Evolutionary conservation across 257 asterid species (phyloP), one percentile per base, ranked within the genome.

Genomic region (Voacanga thouarsii): DNA sequence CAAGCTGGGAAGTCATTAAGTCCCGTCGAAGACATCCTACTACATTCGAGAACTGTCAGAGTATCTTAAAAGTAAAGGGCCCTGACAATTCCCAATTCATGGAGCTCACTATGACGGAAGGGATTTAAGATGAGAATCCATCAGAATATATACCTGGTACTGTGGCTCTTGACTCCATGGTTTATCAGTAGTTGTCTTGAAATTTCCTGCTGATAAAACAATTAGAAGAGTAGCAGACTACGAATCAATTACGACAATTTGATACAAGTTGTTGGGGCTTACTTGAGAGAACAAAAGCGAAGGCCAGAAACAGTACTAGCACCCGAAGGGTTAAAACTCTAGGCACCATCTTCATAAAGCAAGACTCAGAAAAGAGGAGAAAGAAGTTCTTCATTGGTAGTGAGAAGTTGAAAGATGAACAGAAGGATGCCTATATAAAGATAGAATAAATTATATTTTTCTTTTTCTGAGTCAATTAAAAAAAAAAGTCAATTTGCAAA

Each of bases 241-340:
- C 51, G 39, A 65, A 4, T 33, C 16, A 65, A n/a, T 30, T 10
- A 33, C 5, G n/a, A 16, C 7, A 37, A 12, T 64, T 64, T 37
- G 43, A 23, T 30, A 64, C 26, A 39, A 50, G 24, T 3, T 26
- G 57, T 7, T 70, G 37, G 15, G 19, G 30, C 24, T 71, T 78
- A 78, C 81, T 78, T 47, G 81, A 78, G 14, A 60, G 66, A 30
- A 60, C 81, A 0, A 63, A 8, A 49, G 81, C 60, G 28, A 71
- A 30, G 10, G 69, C 64, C 39, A 78, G 53, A 3, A 78, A 12
- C 55, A 71, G 59, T 6, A 71, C 47, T 7, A 78, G 49, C 65
- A 78, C 45, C 44, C 66, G 15, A 30, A 72, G 51, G 0, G 71
- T 33, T 30, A 55, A 71, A 60, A 66, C 45, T 71, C 33, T 71